phyloP scores from a whole-genome alignment of 1,139 yeast genomes.

The Candida mesenterica region DNA sequence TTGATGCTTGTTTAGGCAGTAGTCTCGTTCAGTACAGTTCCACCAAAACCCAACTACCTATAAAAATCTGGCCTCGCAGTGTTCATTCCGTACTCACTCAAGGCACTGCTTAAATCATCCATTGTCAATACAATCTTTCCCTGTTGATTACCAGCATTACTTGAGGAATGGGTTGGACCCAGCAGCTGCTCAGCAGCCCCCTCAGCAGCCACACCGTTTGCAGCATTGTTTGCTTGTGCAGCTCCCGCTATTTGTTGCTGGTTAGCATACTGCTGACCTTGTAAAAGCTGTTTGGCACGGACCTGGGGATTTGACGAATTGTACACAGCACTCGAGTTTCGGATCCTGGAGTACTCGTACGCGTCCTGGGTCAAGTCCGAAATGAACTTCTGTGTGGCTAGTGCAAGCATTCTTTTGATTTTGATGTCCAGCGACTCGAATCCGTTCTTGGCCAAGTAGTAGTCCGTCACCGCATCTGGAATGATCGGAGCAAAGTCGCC shows the following conservation, averaged over 20 bases:
- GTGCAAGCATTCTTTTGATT: conserved; percentile 80
- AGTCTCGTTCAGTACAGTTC: too few species aligned
- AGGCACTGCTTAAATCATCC: conserved; percentile 85
- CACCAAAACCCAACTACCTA: too few species aligned
- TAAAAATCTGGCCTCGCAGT: conserved; percentile 91
- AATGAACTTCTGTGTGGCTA: conserved; percentile 94
- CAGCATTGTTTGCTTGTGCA: neutral
- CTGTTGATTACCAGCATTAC: conserved; percentile 57
- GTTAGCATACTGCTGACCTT: conserved; percentile 59
- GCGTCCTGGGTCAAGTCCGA: conserved; percentile 97
- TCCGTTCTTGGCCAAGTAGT: conserved; percentile 85
- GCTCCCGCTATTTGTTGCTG: conserved; percentile 40
- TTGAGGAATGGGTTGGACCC: conserved; percentile 32
- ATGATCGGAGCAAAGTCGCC: conserved; percentile 90
- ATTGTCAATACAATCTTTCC: conserved; percentile 80
- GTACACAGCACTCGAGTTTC: conserved; percentile 80
- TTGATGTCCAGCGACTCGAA: conserved; percentile 77
- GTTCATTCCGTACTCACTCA: conserved; percentile 90
- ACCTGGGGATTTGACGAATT: conserved; percentile 84
- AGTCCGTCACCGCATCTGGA: conserved; percentile 98
- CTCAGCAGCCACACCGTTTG: conserved; percentile 23
- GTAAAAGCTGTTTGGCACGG: conserved; percentile 74
- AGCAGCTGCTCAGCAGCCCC: conserved; percentile 38
- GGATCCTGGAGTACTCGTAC: conserved; percentile 87
- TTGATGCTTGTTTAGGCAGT: too few species aligned